A percentile compares a stretch with the other conserved stretches of the same genome.
Evolutionary conservation across 78 protist genomes (phyloP).

Genomic region (Dictyostelium purpureum): DNA sequence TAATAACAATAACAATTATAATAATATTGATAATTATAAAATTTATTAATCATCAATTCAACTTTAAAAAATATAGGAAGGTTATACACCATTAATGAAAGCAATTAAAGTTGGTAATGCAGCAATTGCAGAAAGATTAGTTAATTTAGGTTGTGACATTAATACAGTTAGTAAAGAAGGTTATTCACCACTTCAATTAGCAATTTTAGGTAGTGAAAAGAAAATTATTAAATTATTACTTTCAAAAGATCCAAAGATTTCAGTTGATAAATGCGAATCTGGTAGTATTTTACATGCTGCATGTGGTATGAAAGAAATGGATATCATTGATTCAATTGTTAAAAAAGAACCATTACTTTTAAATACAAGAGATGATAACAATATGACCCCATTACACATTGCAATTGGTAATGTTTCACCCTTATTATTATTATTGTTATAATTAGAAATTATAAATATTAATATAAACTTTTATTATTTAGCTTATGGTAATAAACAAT

Average conservation of each 20-base stretch:
- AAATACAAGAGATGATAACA: slow-evolving; percentile 14
- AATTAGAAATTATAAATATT: neutral
- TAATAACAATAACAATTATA: neutral
- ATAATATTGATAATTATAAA: neutral
- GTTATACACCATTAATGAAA: slow-evolving; percentile 50
- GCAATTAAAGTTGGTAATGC: slow-evolving; percentile 38
- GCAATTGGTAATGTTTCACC: slow-evolving; percentile 32
- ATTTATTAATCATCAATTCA: neutral
- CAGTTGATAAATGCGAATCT: slow-evolving; percentile 13
- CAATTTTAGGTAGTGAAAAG: slow-evolving; percentile 24
- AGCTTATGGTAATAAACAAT: slow-evolving; percentile 53
- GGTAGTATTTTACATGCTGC: slow-evolving; percentile 53
- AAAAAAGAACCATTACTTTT: slow-evolving; percentile 39
- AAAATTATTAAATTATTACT: slow-evolving; percentile 15
- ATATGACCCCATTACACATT: slow-evolving; percentile 69
- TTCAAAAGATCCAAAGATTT: neutral
- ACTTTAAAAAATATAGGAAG: neutral
- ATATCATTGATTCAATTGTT: slow-evolving; percentile 4
- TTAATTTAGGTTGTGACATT: neutral
- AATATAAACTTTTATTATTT: neutral
- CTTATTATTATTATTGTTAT: neutral
- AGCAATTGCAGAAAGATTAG: slow-evolving; percentile 16
- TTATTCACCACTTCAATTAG: slow-evolving; percentile 33
- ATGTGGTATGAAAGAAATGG: slow-evolving; percentile 8
- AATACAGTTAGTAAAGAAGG: slow-evolving; percentile 21